A percentile compares a stretch with the other conserved stretches of the same genome.
phyloP scores from a whole-genome alignment of 192 early-diverging fungal genomes.

The Gaertneriomyces sp. region DNA sequence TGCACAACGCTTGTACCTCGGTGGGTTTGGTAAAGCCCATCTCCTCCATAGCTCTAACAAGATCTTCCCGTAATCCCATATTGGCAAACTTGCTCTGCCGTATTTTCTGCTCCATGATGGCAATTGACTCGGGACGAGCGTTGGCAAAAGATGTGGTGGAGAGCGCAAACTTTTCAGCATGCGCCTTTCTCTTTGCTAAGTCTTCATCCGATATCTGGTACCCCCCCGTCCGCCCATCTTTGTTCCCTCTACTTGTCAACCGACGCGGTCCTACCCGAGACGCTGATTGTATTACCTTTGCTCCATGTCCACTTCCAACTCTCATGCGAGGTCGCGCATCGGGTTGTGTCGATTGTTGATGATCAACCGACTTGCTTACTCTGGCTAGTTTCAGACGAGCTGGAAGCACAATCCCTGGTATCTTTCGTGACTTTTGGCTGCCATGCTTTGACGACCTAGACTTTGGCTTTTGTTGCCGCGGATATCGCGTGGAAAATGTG shows the following conservation, averaged over 20 bases:
- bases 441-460: not conserved
- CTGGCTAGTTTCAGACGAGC: slow-evolving; percentile 20
- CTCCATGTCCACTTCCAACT: not conserved
- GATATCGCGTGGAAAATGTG: slow-evolving; percentile 27
- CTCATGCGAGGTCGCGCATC: not conserved
- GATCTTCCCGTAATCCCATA: slow-evolving; percentile 58
- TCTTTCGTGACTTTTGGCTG: not conserved
- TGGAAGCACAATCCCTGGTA: slow-evolving; percentile 24
- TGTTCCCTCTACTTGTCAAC: not conserved
- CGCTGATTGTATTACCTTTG: not conserved
- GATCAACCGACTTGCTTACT: slow-evolving; percentile 4
- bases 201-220: not conserved
- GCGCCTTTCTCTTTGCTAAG: slow-evolving; percentile 2
- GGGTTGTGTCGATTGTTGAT: not conserved
- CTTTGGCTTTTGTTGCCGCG: slow-evolving; percentile 7
- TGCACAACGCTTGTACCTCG: slow-evolving; percentile 78
- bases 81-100: slow-evolving; percentile 45
- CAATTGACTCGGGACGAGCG: slow-evolving; percentile 6
- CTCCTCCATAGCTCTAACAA: slow-evolving; percentile 45
- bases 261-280: not conserved
- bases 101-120: slow-evolving; percentile 10
- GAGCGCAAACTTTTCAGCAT: slow-evolving; percentile 23
- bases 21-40: slow-evolving; percentile 59
- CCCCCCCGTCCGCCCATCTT: not conserved
- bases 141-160: not conserved